Conservation (phyloP, 495 filamentous ascomycete genomes). For the Penicillium antarcticum region DNA sequence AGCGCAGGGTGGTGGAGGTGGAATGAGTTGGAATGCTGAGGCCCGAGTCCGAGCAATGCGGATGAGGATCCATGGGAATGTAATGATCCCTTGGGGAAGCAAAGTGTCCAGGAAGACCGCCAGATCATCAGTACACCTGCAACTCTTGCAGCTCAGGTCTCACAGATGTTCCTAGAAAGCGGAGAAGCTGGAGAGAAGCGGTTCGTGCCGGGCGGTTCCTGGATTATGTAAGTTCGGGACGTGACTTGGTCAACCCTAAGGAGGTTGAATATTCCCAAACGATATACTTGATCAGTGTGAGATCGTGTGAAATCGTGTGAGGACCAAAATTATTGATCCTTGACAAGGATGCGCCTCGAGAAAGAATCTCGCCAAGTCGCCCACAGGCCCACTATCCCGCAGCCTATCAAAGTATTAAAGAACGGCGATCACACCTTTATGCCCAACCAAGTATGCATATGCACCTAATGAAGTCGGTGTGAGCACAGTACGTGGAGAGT, state of each 20-base stretch:
- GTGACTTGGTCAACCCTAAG: too few relatives aligned
- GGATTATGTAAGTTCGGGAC: not conserved
- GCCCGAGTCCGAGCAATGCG: conserved; percentile 25
- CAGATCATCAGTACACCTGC: conserved; percentile 10
- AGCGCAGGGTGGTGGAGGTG: conserved; percentile 41
- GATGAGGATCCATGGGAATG: conserved; percentile 31
- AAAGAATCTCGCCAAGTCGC: too few relatives aligned
- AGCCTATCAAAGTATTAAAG: too few relatives aligned
- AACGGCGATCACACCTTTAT: too few relatives aligned
- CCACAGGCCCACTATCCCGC: too few relatives aligned
- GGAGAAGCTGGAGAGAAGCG: conserved; percentile 3
- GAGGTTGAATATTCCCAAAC: not conserved
- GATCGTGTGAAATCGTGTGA: too few relatives aligned
- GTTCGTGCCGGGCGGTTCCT: not conserved
- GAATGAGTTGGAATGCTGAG: conserved; percentile 41
- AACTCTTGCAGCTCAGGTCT: conserved; percentile 5
- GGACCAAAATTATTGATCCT: too few relatives aligned
- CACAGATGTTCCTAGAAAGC: conserved; percentile 2
- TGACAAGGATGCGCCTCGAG: too few relatives aligned
- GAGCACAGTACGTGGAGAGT: too few relatives aligned
- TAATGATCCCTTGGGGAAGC: conserved; percentile 15
- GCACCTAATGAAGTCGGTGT: too few relatives aligned
- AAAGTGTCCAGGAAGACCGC: not conserved
- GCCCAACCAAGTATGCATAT: too few relatives aligned
- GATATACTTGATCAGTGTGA: too few relatives aligned